Percentiles rank a stretch among this genome's conserved stretches.
These are phyloP conservation scores for Xylariomycetidae sp. DNA, from an alignment of 2,329 filamentous ascomycete species.

Conservation along the genomic window DNA sequence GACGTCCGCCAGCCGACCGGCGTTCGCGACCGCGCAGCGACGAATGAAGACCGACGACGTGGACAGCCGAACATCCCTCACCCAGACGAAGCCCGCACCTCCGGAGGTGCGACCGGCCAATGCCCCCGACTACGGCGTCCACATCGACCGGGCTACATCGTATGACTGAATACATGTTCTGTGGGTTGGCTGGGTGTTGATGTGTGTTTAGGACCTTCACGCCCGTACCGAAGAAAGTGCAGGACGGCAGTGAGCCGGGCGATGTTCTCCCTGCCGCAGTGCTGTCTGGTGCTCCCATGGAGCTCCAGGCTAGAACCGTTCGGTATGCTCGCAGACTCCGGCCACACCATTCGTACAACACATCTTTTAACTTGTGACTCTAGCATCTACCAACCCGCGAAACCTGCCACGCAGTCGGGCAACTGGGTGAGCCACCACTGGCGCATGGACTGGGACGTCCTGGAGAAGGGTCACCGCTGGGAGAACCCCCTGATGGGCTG, in stretches of 20 bases:
- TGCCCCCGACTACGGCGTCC: constrained; percentile 74
- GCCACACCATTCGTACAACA: background rate
- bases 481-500: constrained; percentile 98
- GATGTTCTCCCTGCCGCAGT: constrained; percentile 73
- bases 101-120: constrained; percentile 44
- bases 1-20: constrained; percentile 26
- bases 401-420: constrained; percentile 95
- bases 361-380: constrained; percentile 9
- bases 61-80: constrained; percentile 39
- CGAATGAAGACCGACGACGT: constrained; percentile 40
- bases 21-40: constrained; percentile 38
- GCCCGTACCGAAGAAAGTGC: constrained; percentile 79
- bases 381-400: constrained; percentile 90
- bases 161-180: constrained; percentile 39
- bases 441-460: constrained; percentile 98
- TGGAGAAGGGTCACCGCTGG: constrained; percentile 91
- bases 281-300: constrained; percentile 85
- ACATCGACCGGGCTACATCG: constrained; percentile 86
- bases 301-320: constrained; percentile 89
- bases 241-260: constrained; percentile 82
- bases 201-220: constrained; percentile 65
- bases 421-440: constrained; percentile 78
- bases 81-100: constrained; percentile 27
- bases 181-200: constrained; percentile 5
- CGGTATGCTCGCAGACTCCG: constrained; percentile 53